Evolutionary conservation across 2,329 filamentous ascomycete species (phyloP).

Genomic region (Phaeosphaeriaceae sp.): DNA sequence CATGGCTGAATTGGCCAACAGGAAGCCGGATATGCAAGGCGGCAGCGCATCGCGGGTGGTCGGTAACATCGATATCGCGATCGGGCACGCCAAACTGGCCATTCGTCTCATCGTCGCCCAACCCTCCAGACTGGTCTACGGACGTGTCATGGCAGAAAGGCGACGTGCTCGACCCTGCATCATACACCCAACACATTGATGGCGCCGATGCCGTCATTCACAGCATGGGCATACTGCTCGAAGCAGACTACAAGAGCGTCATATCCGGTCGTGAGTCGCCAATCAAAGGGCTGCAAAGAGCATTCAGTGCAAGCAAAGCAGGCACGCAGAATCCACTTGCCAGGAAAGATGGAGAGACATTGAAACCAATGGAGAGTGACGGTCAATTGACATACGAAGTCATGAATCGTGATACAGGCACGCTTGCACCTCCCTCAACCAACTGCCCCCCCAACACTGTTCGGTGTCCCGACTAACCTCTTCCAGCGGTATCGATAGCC

Average conservation of each 20-base stretch:
- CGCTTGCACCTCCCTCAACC: no score
- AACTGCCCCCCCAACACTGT: no score
- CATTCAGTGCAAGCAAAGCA: slow-evolving; percentile 72
- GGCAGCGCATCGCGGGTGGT: slow-evolving; percentile 84
- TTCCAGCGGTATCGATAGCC: slow-evolving; percentile 75
- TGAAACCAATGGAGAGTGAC: slow-evolving; percentile 70
- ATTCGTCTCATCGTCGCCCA: slow-evolving; percentile 71
- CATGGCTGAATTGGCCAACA: slow-evolving; percentile 31
- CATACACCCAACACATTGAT: slow-evolving; percentile 77
- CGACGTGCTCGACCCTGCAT: slow-evolving; percentile 82
- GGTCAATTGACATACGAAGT: slow-evolving; percentile 91
- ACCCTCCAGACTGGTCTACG: slow-evolving; percentile 79
- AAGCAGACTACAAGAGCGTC: slow-evolving; percentile 97
- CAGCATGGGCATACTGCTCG: slow-evolving; percentile 92
- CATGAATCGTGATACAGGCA: slow-evolving; percentile 87
- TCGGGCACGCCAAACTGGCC: slow-evolving; percentile 90
- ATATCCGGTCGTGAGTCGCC: slow-evolving; percentile 83
- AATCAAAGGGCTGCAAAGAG: slow-evolving; percentile 76
- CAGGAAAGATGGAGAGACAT: slow-evolving; percentile 61
- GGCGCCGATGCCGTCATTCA: slow-evolving; percentile 87
- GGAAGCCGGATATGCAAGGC: slow-evolving; percentile 87
- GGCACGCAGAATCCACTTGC: slow-evolving; percentile 73
- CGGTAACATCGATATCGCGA: slow-evolving; percentile 92
- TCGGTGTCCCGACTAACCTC: neutral
- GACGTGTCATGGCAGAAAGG: slow-evolving; percentile 86